Conservation (phyloP, 352 stramenopile species). For the Pythium phragmiticola region DNA sequence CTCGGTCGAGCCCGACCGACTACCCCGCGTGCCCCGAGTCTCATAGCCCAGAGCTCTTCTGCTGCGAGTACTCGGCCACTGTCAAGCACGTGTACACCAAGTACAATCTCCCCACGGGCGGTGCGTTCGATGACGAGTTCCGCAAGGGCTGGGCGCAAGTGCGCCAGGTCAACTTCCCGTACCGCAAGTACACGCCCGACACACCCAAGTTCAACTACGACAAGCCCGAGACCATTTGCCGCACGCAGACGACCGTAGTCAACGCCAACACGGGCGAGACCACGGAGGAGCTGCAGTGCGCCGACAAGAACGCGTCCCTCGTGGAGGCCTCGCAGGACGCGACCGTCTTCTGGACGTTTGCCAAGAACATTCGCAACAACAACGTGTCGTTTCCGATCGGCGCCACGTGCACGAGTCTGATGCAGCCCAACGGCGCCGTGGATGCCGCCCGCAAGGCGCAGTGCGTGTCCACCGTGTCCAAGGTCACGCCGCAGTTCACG, state of each 20-base stretch:
- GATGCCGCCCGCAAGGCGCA: constrained; percentile 25
- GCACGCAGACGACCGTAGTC: constrained; percentile 35
- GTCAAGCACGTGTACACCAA: constrained; percentile 35
- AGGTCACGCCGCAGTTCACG: constrained; percentile 45
- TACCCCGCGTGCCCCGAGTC: constrained; percentile 32
- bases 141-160: constrained; percentile 24
- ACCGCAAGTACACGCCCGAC: constrained; percentile 34
- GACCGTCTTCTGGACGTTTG: constrained; percentile 55
- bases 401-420: constrained; percentile 46
- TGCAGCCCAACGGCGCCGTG: constrained; percentile 37
- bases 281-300: constrained; percentile 21
- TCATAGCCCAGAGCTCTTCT: constrained; percentile 31
- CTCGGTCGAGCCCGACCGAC: constrained; percentile 5
- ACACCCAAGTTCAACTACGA: constrained; percentile 61
- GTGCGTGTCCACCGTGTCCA: constrained; percentile 29
- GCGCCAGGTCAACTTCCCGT: constrained; percentile 34
- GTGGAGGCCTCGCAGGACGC: constrained; percentile 45
- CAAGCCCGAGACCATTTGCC: constrained; percentile 44
- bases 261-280: constrained; percentile 23
- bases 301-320: constrained; percentile 45
- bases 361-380: constrained; percentile 62
- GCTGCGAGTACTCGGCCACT: constrained; percentile 28
- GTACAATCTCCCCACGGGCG: constrained; percentile 26
- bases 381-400: constrained; percentile 66
- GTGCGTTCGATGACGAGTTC: constrained; percentile 16